Percentiles rank a stretch among this genome's conserved stretches.
These are phyloP conservation scores for Pilaira anomala DNA, from an alignment of 192 early-diverging fungal genomes.

Conservation along the genomic window DNA sequence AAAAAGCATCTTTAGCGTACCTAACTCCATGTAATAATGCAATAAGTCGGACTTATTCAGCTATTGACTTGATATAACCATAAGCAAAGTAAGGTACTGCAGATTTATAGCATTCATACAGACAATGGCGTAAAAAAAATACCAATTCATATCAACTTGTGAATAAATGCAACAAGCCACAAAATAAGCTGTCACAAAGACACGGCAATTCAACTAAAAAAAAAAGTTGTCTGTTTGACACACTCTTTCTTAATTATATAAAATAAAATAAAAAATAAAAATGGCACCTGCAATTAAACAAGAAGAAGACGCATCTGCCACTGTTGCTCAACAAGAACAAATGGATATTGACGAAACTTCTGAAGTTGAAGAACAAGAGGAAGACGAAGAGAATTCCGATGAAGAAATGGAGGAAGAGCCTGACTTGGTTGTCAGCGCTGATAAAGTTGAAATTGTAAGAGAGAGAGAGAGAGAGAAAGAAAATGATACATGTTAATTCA, in stretches of 20 bases:
- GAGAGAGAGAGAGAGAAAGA: not conserved
- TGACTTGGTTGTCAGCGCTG: slow-evolving; percentile 29
- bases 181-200: too few relatives aligned
- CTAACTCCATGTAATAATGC: too few relatives aligned
- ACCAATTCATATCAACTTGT: too few relatives aligned
- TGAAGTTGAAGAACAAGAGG: slow-evolving; percentile 1
- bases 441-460: slow-evolving; percentile 52
- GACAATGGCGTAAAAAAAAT: too few relatives aligned
- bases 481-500: not conserved
- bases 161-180: too few relatives aligned
- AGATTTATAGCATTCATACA: too few relatives aligned
- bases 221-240: slow-evolving; percentile 6
- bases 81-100: too few relatives aligned
- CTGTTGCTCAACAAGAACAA: not conserved
- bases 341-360: slow-evolving; percentile 9
- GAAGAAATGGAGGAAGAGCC: slow-evolving; percentile 41
- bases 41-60: too few relatives aligned
- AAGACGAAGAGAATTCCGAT: slow-evolving; percentile 19
- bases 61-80: too few relatives aligned
- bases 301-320: not conserved
- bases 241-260: not conserved
- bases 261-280: not conserved
- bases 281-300: slow-evolving; percentile 19
- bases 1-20: too few relatives aligned
- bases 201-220: too few relatives aligned